phyloP scores from a whole-genome alignment of 306 rosid genomes.

The Medicago arabica region DNA sequence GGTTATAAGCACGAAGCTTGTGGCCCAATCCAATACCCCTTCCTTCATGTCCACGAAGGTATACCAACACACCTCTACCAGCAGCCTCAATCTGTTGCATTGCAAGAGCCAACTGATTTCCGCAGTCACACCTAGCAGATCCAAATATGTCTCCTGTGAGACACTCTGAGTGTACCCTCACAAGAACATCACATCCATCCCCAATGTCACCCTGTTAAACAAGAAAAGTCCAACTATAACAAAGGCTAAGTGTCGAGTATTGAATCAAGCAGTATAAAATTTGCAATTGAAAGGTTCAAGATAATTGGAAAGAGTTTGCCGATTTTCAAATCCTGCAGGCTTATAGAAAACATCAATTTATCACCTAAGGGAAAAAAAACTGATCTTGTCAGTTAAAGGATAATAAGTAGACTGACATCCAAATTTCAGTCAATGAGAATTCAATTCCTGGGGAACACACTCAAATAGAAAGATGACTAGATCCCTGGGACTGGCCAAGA shows the following conservation, averaged over 20 bases:
- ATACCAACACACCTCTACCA: constrained; percentile 88
- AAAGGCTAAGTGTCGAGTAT: not conserved
- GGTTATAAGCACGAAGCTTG: constrained; percentile 90
- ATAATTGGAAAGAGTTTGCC: not conserved
- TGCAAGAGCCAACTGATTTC: constrained; percentile 83
- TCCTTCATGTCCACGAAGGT: constrained; percentile 98
- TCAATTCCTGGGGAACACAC: not conserved
- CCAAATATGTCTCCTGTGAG: constrained; percentile 97
- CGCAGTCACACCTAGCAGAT: constrained; percentile 96
- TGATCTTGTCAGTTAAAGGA: not conserved
- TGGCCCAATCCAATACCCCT: constrained; percentile 97
- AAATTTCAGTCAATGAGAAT: not conserved
- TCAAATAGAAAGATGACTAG: not conserved
- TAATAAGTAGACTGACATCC: constrained; percentile 5
- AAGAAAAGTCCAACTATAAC: constrained; percentile 30
- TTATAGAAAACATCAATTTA: not conserved
- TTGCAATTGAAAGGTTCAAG: constrained; percentile 1
- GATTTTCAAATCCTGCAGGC: constrained; percentile 8
- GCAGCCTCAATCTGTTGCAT: constrained; percentile 94
- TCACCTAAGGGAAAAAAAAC: not conserved
- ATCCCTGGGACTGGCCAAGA: not conserved
- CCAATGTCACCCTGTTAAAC: constrained; percentile 80
- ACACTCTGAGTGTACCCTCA: constrained; percentile 97
- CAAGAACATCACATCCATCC: constrained; percentile 88
- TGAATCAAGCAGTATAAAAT: constrained; percentile 16